A percentile compares a stretch with the other conserved stretches of the same genome.
These are phyloP conservation scores for Dothistroma pini DNA, from an alignment of 2,329 filamentous ascomycete genomes.

Conservation along the genomic window DNA sequence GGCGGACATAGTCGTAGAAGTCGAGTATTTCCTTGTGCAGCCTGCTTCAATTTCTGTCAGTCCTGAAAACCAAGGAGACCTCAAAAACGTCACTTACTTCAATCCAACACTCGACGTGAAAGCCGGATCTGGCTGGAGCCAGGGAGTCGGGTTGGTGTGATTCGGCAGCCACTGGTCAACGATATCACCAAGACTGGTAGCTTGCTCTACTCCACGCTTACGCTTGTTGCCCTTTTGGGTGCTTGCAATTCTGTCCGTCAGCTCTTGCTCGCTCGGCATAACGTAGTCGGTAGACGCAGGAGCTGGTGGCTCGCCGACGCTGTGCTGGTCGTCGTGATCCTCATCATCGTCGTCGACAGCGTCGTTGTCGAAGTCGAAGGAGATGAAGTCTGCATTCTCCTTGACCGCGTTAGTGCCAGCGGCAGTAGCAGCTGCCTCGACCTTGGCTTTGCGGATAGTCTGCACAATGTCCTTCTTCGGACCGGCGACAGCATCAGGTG, in stretches of 20 bases:
- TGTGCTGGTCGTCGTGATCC: conserved; percentile 31
- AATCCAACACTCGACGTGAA: conserved; percentile 21
- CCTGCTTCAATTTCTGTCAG: conserved; percentile 44
- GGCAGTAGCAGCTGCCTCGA: conserved; percentile 56
- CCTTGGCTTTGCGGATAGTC: conserved; percentile 82
- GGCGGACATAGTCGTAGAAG: conserved; percentile 82
- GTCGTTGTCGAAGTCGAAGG: conserved; percentile 47
- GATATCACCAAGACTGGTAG: conserved; percentile 40
- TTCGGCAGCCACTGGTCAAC: conserved; percentile 43
- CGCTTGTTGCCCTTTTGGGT: conserved; percentile 58
- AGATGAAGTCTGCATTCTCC: conserved; percentile 78
- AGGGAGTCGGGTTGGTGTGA: conserved; percentile 54
- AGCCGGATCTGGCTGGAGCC: conserved; percentile 54
- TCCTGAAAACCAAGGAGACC: background rate
- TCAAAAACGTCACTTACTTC: conserved; percentile 23
- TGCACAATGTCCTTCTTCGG: conserved; percentile 88
- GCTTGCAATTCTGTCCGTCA: conserved; percentile 13
- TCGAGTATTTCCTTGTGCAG: conserved; percentile 87
- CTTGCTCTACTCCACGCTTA: conserved; percentile 47
- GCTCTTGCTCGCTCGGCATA: conserved; percentile 26
- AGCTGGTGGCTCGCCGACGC: conserved; percentile 35
- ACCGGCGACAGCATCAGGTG: conserved; percentile 65
- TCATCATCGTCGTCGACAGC: conserved; percentile 35
- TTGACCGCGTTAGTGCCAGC: conserved; percentile 34
- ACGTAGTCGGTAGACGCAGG: conserved; percentile 18